A percentile compares a stretch with the other conserved stretches of the same genome.
Evolutionary conservation across 129 eudicot species (phyloP).

Genomic region (Ambrosia artemisiifolia): DNA sequence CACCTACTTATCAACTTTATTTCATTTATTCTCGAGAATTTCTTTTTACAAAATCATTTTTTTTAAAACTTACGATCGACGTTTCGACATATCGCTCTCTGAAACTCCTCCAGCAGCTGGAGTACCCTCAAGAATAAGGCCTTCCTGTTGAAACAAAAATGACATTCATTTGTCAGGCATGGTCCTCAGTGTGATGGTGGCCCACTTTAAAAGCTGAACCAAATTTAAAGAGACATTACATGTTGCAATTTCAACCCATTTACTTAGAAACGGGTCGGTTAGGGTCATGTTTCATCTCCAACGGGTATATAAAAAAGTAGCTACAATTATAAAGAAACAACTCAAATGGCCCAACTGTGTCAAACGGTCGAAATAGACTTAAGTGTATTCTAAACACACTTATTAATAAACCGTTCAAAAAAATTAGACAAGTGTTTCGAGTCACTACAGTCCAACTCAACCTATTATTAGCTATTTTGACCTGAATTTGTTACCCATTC

Average conservation of each 20-base stretch:
- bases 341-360: not conserved
- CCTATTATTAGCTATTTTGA: not conserved
- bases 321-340: not conserved
- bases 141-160: conserved; percentile 58
- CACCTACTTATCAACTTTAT: conserved; percentile 5
- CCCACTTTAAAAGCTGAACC: not conserved
- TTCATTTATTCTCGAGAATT: not conserved
- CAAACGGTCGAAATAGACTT: not conserved
- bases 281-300: not conserved
- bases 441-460: not conserved
- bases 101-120: conserved; percentile 99
- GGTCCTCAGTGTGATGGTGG: not conserved
- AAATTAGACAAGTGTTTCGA: not conserved
- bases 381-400: not conserved
- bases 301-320: not conserved
- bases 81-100: conserved; percentile 69
- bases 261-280: not conserved
- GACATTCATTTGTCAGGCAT: conserved; percentile 19
- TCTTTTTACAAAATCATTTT: not conserved
- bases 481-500: not conserved
- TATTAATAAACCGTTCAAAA: not conserved
- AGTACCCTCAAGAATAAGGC: conserved; percentile 83
- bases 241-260: too few relatives aligned
- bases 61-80: conserved; percentile 62
- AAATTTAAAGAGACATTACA: not conserved